Base-by-base conservation (phyloP, 106 monocot genomes). In the Dendrobium officinale region DNA sequence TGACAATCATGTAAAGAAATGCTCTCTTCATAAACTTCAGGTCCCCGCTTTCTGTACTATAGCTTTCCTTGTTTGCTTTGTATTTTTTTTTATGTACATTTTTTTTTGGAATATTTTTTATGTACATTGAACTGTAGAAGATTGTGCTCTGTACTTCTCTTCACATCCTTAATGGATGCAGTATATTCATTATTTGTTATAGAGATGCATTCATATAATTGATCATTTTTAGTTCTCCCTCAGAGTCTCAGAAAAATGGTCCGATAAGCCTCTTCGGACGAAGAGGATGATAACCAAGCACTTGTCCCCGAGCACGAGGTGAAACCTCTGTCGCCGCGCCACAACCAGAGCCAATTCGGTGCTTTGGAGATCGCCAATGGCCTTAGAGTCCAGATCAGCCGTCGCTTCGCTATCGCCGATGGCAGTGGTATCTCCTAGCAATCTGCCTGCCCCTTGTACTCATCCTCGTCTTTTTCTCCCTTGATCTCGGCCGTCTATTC, bases 391-490 rank as follows among this genome's bases (percentile, higher is more conserved):
- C 72, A 77, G 3, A n/a, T 70, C 47, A 15, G 72, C 61, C 83
- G 48, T 75, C 51, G 0, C 61, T 87, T 81, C 80, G 83, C 48
- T 77, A 84, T 73, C 56, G 77, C 79, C 82, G 80, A 75, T 66
- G 73, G 9, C 76, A 29, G 20, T 81, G 78, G 80, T 77, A 85
- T 56, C 77, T 86, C 78, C 40, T 93, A 79, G 84, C 82, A 47
- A 8, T 89, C 82, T 79, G 72, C 85, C 77, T 93, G 55, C 86
- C 86, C 49, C 59, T 92, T 78, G 47, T 91, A 48, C 51, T 91
- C 78, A 6, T 86, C 73, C 42, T 98, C 70, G 67, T 88, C 78
- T 89, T 86, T 85, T 86, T 92, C 84, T 82, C 79, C 58, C 68
- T 87, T 78, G 87, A 84, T 72, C 49, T 88, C 68, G 75, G 87